Evolutionary conservation across 2,329 filamentous ascomycete genomes (phyloP).

Genomic region (Sporothrix pseudoabietina): DNA sequence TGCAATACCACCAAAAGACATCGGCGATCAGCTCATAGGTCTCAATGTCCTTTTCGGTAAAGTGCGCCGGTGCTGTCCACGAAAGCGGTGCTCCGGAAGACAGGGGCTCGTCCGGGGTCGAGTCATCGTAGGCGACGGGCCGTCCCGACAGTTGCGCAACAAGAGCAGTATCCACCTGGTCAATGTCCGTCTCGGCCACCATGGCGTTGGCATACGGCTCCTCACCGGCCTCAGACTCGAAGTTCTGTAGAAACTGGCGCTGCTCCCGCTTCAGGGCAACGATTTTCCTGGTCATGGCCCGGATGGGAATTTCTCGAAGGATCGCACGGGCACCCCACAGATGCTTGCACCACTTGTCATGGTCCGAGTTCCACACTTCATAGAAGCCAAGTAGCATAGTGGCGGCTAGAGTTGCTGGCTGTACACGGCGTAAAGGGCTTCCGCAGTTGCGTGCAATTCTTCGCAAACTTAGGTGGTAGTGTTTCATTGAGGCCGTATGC

Average conservation of each 20-base stretch:
- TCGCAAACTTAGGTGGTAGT: constrained; percentile 85
- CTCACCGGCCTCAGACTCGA: not conserved
- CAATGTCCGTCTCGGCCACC: constrained; percentile 39
- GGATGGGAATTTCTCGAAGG: constrained; percentile 78
- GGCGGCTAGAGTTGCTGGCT: constrained; percentile 82
- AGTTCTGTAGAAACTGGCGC: constrained; percentile 43
- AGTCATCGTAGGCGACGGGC: constrained; percentile 43
- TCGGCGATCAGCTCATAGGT: constrained; percentile 81
- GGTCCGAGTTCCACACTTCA: constrained; percentile 91
- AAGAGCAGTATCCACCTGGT: constrained; percentile 48
- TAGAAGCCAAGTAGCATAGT: constrained; percentile 86
- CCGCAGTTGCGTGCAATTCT: constrained; percentile 75
- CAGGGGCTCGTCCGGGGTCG: not conserved
- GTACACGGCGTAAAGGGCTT: constrained; percentile 66
- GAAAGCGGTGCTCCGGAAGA: not conserved
- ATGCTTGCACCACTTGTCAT: constrained; percentile 94
- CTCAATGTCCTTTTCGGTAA: constrained; percentile 66
- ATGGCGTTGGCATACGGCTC: constrained; percentile 15
- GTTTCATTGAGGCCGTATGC: constrained; percentile 79
- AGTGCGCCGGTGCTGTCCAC: constrained; percentile 37
- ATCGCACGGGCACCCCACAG: constrained; percentile 81
- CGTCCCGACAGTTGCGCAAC: constrained; percentile 48
- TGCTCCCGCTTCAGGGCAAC: constrained; percentile 61
- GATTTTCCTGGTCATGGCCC: constrained; percentile 69
- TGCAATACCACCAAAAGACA: constrained; percentile 93